phyloP scores from a whole-genome alignment of 805 yeast genomes.

The Barnettozyma botsteinii region DNA sequence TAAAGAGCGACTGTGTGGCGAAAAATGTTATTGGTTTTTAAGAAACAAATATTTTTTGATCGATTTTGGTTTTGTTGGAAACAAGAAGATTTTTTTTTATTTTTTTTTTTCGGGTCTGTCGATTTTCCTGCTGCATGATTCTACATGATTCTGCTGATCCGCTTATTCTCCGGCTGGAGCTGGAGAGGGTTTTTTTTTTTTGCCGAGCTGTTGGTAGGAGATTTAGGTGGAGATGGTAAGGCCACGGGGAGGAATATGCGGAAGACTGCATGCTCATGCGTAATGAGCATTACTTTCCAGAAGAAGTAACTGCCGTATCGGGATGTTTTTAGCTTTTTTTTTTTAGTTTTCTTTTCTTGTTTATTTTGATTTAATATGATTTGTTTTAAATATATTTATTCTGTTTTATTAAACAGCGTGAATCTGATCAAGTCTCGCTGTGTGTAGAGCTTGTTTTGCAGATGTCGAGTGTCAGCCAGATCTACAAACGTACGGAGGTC shows the following conservation, averaged over 20 bases:
- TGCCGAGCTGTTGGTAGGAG: neutral
- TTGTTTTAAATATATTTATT: no score
- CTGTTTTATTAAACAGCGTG: no score
- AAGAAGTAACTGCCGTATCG: neutral
- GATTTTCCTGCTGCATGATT: neutral
- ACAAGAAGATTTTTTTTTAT: neutral
- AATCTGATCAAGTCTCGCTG: no score
- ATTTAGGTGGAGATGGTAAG: neutral
- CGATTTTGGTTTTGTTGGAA: neutral
- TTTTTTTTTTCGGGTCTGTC: neutral
- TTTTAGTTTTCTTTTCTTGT: neutral
- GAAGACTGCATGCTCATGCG: neutral
- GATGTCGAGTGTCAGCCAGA: constrained; percentile 27
- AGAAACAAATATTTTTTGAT: neutral
- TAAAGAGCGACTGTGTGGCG: no score
- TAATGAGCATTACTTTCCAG: no score
- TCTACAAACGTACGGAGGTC: constrained; percentile 78
- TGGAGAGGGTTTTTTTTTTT: neutral
- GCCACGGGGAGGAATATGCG: neutral
- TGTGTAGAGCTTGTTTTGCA: neutral
- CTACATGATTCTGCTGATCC: neutral
- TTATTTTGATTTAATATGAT: no score
- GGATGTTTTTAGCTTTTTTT: neutral
- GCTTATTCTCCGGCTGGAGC: neutral
- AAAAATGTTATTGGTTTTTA: no score